These are phyloP conservation scores for Talaromyces pinophilus DNA, from an alignment of 2,329 filamentous ascomycete species.

Conservation along the genomic window DNA sequence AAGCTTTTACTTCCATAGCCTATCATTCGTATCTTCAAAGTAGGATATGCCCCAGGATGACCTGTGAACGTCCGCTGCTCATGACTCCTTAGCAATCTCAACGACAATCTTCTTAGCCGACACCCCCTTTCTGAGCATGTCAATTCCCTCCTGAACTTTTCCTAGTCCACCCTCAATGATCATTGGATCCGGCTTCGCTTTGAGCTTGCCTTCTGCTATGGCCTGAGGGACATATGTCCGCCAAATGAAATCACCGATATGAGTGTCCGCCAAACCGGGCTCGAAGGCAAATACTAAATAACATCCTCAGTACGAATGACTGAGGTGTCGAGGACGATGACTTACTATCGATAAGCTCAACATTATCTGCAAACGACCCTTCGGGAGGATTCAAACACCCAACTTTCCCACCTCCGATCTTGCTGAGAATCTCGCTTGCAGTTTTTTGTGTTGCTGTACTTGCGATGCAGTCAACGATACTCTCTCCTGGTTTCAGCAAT, in stretches of 20 bases:
- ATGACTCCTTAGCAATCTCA: slow-evolving; percentile 13
- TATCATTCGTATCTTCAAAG: neutral
- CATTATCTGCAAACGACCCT: slow-evolving; percentile 7
- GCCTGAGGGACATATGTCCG: slow-evolving; percentile 32
- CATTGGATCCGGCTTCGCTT: slow-evolving; percentile 37
- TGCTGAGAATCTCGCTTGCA: neutral
- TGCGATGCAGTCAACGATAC: slow-evolving; percentile 24
- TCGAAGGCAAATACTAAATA: slow-evolving; percentile 12
- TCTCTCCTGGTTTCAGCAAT: slow-evolving; percentile 20
- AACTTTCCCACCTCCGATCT: slow-evolving; percentile 11
- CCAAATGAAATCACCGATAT: slow-evolving; percentile 32
- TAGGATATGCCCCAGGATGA: neutral
- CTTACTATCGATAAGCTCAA: slow-evolving; percentile 7
- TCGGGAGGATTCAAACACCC: slow-evolving; percentile 11
- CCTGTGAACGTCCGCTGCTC: neutral
- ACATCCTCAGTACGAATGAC: neutral
- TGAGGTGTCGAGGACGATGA: neutral
- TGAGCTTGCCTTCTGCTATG: slow-evolving; percentile 33
- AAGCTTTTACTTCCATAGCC: neutral
- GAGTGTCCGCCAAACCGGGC: neutral
- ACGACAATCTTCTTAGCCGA: slow-evolving; percentile 44
- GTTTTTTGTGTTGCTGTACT: slow-evolving; percentile 12
- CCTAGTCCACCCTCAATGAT: slow-evolving; percentile 43
- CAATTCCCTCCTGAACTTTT: slow-evolving; percentile 39
- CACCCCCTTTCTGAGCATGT: slow-evolving; percentile 41